Evolutionary conservation across 225 moss, liverwort and hornwort species (phyloP), one percentile per base, ranked within the genome.

Genomic region (Physcomitrellopsis africana): DNA sequence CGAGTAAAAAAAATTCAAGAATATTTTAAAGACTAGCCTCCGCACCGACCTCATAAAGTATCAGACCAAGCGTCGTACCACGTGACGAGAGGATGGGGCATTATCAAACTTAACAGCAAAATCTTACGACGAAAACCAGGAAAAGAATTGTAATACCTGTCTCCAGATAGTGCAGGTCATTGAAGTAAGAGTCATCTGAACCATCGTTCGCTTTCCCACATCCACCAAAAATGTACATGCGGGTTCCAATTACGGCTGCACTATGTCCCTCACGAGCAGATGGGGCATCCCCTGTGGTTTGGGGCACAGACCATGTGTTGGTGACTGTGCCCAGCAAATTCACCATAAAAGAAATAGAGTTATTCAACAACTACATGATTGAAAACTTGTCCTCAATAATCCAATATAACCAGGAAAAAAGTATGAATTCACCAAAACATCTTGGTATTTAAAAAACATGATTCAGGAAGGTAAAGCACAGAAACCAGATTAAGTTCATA

Each of bases 191-290:
- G 80, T 95, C 99, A 77, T 99, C 92, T 56, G 89, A 84, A 44
- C 90, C 93, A 78, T 99, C 95, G 11, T 89, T 91, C 42, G 87
- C 79, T 86, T 90, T 99, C 26, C 99, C 99, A 65, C 99, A 99
- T 65, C 99, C 99, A 45, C 99, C 99, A 83, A 99, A 99, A 73
- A 95, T 81, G 62, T 92, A 93, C 75, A 99, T 81, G 47, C 92
- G 90, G 5, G 68, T 71, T 44, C 93, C 90, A 68, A 99, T 91
- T 20, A 92, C 87, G 52, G 99, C 93, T 29, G 95, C 92, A 77
- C 93, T 92, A 80, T 99, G 99, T 17, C 99, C 99, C 80, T 99
- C 99, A 27, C 95, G 89, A 16, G 95, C 95, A 82, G 86, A 89
- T 27, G 99, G 99, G 19, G 93, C 90, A 49, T 93, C 89, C 76